phyloP scores from a whole-genome alignment of 192 early-diverging fungal genomes.

The Glomus cerebriforme region DNA sequence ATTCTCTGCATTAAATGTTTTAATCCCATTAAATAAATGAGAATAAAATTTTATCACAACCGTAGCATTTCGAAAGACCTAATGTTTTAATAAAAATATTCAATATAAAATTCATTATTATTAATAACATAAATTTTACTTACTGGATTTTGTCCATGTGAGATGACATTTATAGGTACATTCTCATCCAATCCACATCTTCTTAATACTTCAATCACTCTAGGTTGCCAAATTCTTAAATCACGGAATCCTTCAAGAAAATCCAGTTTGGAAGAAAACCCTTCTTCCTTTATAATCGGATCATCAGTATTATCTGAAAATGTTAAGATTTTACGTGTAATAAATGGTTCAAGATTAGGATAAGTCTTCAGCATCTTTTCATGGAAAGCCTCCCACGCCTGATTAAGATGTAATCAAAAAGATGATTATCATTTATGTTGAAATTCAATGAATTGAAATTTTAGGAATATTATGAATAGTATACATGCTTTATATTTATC shows the following conservation, averaged over 20 bases:
- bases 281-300: slow-evolving; percentile 3
- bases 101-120: background rate
- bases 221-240: slow-evolving; percentile 7
- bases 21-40: slow-evolving; percentile 35
- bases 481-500: background rate
- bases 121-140: background rate
- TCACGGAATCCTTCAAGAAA: slow-evolving; percentile 20
- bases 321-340: background rate
- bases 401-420: slow-evolving; percentile 21
- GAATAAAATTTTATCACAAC: slow-evolving; percentile 44
- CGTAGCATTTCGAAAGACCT: slow-evolving; percentile 35
- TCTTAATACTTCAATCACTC: slow-evolving; percentile 14
- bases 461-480: background rate
- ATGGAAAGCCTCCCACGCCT: slow-evolving; percentile 32
- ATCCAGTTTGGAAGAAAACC: background rate
- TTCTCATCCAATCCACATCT: background rate
- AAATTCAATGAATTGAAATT: background rate
- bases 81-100: background rate
- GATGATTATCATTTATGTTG: background rate
- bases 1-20: slow-evolving; percentile 31
- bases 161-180: background rate
- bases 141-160: slow-evolving; percentile 25
- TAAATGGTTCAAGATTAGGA: slow-evolving; percentile 34
- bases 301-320: slow-evolving; percentile 8
- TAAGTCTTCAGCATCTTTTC: slow-evolving; percentile 27